Evolutionary conservation across 2,329 filamentous ascomycete genomes (phyloP).

Genomic region (Aureobasidium sp.): DNA sequence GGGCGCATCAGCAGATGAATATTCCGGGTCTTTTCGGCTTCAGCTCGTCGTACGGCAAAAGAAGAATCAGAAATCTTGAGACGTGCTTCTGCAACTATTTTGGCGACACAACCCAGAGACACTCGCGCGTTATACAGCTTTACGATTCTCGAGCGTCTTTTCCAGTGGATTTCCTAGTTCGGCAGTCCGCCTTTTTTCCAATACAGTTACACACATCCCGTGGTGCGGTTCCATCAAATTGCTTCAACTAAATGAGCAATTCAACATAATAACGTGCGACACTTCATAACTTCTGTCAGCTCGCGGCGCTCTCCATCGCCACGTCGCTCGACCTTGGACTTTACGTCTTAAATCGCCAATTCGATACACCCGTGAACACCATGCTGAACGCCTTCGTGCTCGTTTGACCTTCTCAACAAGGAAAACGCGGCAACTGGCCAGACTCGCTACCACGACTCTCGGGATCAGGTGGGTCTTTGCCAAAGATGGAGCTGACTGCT

Average conservation of each 20-base stretch:
- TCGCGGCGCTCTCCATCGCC: conserved; percentile 5
- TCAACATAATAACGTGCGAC: conserved; percentile 13
- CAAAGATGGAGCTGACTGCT: background rate
- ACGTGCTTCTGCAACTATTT: conserved; percentile 10
- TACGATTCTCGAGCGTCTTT: conserved; percentile 11
- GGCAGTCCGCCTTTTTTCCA: conserved; percentile 8
- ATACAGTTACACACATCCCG: conserved; percentile 9
- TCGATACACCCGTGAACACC: background rate
- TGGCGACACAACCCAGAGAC: conserved; percentile 6
- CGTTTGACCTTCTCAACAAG: background rate
- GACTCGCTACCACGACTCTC: background rate
- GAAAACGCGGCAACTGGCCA: background rate
- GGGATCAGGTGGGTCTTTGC: background rate
- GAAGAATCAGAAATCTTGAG: conserved; percentile 11
- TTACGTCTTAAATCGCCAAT: background rate
- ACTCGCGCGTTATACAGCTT: conserved; percentile 9
- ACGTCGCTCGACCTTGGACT: background rate
- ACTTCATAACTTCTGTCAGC: background rate
- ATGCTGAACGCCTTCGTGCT: background rate
- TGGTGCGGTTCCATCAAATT: conserved; percentile 11
- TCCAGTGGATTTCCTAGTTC: conserved; percentile 12
- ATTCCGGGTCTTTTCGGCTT: conserved; percentile 8
- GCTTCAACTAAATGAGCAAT: conserved; percentile 12
- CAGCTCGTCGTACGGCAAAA: conserved; percentile 5
- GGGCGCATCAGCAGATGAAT: conserved; percentile 11